These are phyloP conservation scores for Yamadazyma spencermartinsiae DNA, from an alignment of 1,139 yeast species.

Conservation along the genomic window DNA sequence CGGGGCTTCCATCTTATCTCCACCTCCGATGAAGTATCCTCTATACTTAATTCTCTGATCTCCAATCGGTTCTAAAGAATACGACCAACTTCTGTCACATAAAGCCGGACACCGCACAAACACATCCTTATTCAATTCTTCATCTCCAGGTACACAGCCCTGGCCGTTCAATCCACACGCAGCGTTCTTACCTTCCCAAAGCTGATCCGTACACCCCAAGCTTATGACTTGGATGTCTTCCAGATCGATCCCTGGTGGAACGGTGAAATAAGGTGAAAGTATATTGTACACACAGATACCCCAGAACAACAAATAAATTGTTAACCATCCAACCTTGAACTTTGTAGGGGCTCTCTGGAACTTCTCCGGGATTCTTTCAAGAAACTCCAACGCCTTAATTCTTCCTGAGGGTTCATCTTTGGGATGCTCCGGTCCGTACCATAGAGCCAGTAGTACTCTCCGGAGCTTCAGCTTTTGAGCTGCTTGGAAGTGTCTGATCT, in stretches of 20 bases:
- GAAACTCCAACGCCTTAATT: constrained; percentile 32
- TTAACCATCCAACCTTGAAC: constrained; percentile 30
- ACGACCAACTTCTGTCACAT: constrained; percentile 79
- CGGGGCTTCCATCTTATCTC: constrained; percentile 21
- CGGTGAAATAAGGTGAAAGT: constrained; percentile 40
- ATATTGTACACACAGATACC: constrained; percentile 27
- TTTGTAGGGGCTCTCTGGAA: constrained; percentile 30
- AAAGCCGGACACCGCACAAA: constrained; percentile 83
- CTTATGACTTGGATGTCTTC: constrained; percentile 21
- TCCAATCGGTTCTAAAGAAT: constrained; percentile 78
- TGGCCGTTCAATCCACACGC: constrained; percentile 74
- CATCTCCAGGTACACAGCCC: constrained; percentile 48
- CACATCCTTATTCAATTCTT: constrained; percentile 45
- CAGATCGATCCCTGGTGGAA: constrained; percentile 25
- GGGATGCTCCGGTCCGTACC: constrained; percentile 56
- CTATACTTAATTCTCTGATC: constrained; percentile 63
- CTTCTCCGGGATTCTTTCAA: constrained; percentile 12
- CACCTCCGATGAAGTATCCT: constrained; percentile 80
- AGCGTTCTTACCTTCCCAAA: constrained; percentile 77
- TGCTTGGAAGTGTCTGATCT: constrained; percentile 5
- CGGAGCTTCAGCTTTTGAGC: constrained; percentile 4
- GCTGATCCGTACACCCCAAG: constrained; percentile 42
- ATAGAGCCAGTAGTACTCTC: constrained; percentile 18
- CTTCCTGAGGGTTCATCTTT: constrained; percentile 49
- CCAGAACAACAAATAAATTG: constrained; percentile 41